phyloP scores from a whole-genome alignment of 768 basidiomycete genomes.

The Mycena indigotica region DNA sequence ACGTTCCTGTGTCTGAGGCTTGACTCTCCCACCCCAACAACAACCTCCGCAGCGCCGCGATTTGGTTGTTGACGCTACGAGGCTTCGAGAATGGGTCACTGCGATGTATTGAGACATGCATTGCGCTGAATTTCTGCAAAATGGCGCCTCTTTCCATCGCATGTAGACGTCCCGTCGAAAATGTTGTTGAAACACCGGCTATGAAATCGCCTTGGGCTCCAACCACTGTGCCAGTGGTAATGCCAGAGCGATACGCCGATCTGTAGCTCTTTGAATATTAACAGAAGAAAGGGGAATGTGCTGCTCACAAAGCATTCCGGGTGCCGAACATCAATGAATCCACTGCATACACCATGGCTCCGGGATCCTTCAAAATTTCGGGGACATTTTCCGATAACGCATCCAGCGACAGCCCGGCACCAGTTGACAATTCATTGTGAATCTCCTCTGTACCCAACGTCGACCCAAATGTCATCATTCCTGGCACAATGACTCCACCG shows the following conservation, averaged over 20 bases:
- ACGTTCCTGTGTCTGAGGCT: slow-evolving; percentile 51
- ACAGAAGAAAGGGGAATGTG: background rate
- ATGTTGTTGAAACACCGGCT: slow-evolving; percentile 62
- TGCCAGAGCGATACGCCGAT: slow-evolving; percentile 65
- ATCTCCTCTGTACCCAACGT: slow-evolving; percentile 79
- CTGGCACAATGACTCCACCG: slow-evolving; percentile 70
- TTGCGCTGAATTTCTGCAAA: slow-evolving; percentile 58
- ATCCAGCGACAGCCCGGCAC: slow-evolving; percentile 61
- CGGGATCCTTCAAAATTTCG: slow-evolving; percentile 48
- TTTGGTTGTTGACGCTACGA: slow-evolving; percentile 66
- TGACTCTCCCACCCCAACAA: slow-evolving; percentile 54
- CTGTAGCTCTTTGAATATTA: too few species aligned
- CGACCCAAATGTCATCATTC: slow-evolving; percentile 68
- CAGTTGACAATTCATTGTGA: slow-evolving; percentile 64
- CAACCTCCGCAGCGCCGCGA: slow-evolving; percentile 63
- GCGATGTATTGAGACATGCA: slow-evolving; percentile 61
- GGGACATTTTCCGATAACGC: slow-evolving; percentile 49
- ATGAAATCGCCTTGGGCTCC: slow-evolving; percentile 47
- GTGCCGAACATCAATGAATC: slow-evolving; percentile 76
- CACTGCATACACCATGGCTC: slow-evolving; percentile 62
- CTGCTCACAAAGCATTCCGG: slow-evolving; percentile 71
- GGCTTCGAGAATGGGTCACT: slow-evolving; percentile 36
- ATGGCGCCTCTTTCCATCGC: slow-evolving; percentile 63
- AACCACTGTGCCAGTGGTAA: slow-evolving; percentile 61
- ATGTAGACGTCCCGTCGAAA: slow-evolving; percentile 58